Base-by-base conservation (phyloP, 345 rosid genomes). In the Eucalyptus polybractea region DNA sequence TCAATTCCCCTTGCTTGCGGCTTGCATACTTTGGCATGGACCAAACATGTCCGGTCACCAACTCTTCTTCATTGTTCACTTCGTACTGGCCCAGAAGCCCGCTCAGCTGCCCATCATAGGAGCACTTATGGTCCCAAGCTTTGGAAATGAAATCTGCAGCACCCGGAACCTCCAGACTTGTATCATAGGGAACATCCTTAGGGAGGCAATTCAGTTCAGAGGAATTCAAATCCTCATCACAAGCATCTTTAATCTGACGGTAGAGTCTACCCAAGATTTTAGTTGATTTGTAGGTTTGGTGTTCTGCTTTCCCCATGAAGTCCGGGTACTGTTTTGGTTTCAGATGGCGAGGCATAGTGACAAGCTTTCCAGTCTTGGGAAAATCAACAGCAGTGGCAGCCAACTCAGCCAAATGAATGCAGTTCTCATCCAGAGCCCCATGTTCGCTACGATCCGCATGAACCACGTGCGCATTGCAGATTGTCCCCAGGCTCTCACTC, bases 341-440 rank as follows among this genome's bases (percentile, higher is more conserved):
- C 87, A 97, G 89, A 65, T 93, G 72, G 54, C 87, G 42, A 40
- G 98, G 99, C 98, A 97, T 94, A 16, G 91, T 44, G 45, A 96
- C 99, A 7, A 95, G 47, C 92, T 94, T 97, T 91, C 99, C 99
- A 11, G 99, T 97, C 93, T 97, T 97, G 17, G 99, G 98, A 90
- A 95, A 95, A 92, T 97, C 99, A 89, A 97, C 99, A 86, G 99
- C 98, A 40, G 94, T 95, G 88, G 99, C 99, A n/a, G 99, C 99
- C 62, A 97, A 92, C 93, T 95, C 94, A 29, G 99, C 99, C 8
- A 97, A 94, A 22, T 40, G 91, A 86, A 92, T 49, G 91, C 99
- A 97, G 10, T 94, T 95, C 88, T 95, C 94, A 85, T 96, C 98
- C 90, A 90, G 89, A 87, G 99, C 99, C 69, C 98, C 98, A 86